These are phyloP conservation scores for Friedmanniomyces simplex DNA, from an alignment of 495 filamentous ascomycete species.

Conservation along the genomic window DNA sequence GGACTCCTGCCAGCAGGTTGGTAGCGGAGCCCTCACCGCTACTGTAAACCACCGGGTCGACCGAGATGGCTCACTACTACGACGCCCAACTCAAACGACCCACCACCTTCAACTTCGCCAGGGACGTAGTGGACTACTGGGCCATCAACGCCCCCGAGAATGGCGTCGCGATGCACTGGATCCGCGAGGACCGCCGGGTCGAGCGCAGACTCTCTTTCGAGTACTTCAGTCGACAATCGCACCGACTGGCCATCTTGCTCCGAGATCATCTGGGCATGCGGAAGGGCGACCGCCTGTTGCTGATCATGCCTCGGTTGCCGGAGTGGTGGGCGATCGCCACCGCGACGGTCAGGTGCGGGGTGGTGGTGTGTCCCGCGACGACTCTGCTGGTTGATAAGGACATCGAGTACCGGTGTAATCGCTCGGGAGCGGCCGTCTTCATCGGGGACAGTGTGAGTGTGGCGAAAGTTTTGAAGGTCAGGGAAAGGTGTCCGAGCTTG, in stretches of 20 bases:
- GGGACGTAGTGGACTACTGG: slow-evolving; percentile 22
- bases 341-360: slow-evolving; percentile 9
- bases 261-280: not conserved
- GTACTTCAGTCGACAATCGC: slow-evolving; percentile 18
- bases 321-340: slow-evolving; percentile 22
- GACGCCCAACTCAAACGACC: slow-evolving; percentile 1
- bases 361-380: slow-evolving; percentile 20
- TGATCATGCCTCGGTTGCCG: slow-evolving; percentile 16
- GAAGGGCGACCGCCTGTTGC: slow-evolving; percentile 12
- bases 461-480: slow-evolving; percentile 9
- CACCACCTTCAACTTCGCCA: slow-evolving; percentile 19
- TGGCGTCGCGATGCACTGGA: slow-evolving; percentile 18
- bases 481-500: slow-evolving; percentile 12
- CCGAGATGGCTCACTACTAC: slow-evolving; percentile 17
- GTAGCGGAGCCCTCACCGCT: too few species aligned
- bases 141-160: slow-evolving; percentile 2
- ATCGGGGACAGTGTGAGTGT: slow-evolving; percentile 15
- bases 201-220: slow-evolving; percentile 10
- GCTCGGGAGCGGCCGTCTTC: slow-evolving; percentile 13
- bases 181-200: not conserved
- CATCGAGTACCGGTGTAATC: slow-evolving; percentile 17
- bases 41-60: too few species aligned
- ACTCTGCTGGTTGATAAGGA: slow-evolving; percentile 20
- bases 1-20: too few species aligned
- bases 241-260: slow-evolving; percentile 13